phyloP scores from a whole-genome alignment of 257 asterid species.

The Perilla frutescens region DNA sequence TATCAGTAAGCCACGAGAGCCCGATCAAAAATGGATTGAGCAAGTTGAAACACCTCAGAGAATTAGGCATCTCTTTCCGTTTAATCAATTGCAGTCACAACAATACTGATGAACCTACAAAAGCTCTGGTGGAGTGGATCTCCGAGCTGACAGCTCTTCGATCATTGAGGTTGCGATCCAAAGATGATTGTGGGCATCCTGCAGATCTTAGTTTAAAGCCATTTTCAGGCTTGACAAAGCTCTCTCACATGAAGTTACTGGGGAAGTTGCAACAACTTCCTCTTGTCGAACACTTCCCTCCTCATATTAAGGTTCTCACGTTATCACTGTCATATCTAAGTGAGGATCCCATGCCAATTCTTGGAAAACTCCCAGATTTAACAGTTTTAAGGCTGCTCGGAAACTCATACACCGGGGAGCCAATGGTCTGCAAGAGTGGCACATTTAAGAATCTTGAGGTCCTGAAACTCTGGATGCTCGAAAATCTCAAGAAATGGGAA shows the following conservation, averaged over 20 bases:
- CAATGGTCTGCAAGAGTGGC: slow-evolving; percentile 21
- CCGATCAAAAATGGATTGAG: slow-evolving; percentile 21
- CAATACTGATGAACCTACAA: neutral
- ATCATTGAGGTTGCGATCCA: slow-evolving; percentile 35
- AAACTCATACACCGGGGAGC: slow-evolving; percentile 18
- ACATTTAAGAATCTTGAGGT: slow-evolving; percentile 28
- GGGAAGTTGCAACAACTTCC: slow-evolving; percentile 36
- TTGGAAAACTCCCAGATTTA: slow-evolving; percentile 23
- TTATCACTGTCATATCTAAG: slow-evolving; percentile 25
- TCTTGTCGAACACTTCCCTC: slow-evolving; percentile 12
- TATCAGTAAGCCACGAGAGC: slow-evolving; percentile 29
- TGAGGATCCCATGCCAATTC: slow-evolving; percentile 35
- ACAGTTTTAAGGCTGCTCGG: slow-evolving; percentile 33
- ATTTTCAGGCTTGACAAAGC: slow-evolving; percentile 5
- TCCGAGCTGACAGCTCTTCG: slow-evolving; percentile 25
- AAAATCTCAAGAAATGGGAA: slow-evolving; percentile 25
- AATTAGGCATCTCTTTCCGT: slow-evolving; percentile 34
- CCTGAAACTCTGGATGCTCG: slow-evolving; percentile 32
- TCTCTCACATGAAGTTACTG: slow-evolving; percentile 32
- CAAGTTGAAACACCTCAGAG: slow-evolving; percentile 27
- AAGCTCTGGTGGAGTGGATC: slow-evolving; percentile 27
- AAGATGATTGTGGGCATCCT: slow-evolving; percentile 23
- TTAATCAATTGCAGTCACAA: neutral
- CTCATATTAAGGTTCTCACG: slow-evolving; percentile 33
- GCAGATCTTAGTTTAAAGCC: slow-evolving; percentile 24